phyloP scores from a whole-genome alignment of 257 asterid genomes.

The Solanum tacnaense region DNA sequence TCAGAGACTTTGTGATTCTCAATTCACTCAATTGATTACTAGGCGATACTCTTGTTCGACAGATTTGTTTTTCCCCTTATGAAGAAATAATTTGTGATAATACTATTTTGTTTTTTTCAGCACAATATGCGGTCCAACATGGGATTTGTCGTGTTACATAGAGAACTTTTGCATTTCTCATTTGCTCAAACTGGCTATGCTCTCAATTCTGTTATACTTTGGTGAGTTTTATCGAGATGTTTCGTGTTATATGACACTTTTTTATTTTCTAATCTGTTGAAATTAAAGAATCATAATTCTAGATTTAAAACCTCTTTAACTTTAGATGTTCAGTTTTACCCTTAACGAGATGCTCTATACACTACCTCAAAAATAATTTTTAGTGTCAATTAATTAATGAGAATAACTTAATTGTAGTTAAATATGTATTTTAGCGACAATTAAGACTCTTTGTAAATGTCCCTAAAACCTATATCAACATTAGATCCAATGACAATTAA shows the following conservation, averaged over 20 bases:
- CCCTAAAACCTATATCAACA: neutral
- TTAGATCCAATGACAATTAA: too few relatives aligned
- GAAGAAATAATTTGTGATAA: neutral
- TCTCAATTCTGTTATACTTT: conserved; percentile 33
- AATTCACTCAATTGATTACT: neutral
- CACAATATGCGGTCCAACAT: conserved; percentile 39
- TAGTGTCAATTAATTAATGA: neutral
- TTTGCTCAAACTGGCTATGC: conserved; percentile 48
- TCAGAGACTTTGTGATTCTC: neutral
- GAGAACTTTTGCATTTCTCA: conserved; percentile 59
- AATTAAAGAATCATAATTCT: too few relatives aligned
- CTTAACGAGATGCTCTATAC: neutral
- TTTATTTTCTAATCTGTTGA: neutral
- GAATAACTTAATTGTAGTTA: too few relatives aligned
- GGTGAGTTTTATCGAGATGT: conserved; percentile 15
- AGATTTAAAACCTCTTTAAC: neutral
- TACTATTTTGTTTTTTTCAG: conserved; percentile 14
- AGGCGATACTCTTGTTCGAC: too few relatives aligned
- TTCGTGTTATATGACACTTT: neutral
- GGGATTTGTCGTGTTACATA: conserved; percentile 57
- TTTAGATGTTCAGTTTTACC: neutral
- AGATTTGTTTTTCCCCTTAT: neutral
- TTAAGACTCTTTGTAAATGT: neutral
- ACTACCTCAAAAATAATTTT: too few relatives aligned
- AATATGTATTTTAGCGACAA: neutral